A percentile compares a stretch with the other conserved stretches of the same genome.
These are phyloP conservation scores for Alternaria ventricosa DNA, from an alignment of 2,329 filamentous ascomycete species.

Conservation along the genomic window DNA sequence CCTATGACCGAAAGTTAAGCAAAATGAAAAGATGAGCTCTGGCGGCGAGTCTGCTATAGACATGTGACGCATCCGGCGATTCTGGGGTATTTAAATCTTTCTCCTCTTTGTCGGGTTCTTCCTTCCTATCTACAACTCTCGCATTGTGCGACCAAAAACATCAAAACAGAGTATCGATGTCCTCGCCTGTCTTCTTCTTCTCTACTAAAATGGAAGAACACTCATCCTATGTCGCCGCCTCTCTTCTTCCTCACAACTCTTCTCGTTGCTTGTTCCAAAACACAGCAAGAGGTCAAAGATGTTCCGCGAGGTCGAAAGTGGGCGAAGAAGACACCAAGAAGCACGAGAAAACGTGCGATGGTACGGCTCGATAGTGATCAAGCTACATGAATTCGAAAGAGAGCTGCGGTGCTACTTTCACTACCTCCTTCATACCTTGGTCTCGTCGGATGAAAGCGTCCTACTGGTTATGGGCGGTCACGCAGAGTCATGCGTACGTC, in stretches of 20 bases:
- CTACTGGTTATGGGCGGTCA: neutral
- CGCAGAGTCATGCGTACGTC: neutral
- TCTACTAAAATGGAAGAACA: neutral
- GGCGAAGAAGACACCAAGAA: neutral
- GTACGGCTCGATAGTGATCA: neutral
- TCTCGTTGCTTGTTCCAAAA: neutral
- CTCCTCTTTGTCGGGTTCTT: neutral
- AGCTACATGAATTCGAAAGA: neutral
- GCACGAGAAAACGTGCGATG: neutral
- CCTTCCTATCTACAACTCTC: neutral
- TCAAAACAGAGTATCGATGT: no score
- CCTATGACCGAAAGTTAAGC: neutral
- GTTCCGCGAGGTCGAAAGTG: neutral
- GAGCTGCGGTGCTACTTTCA: neutral
- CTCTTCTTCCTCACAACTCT: neutral
- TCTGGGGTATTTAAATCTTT: neutral
- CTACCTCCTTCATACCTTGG: neutral
- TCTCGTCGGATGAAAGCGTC: rapidly evolving
- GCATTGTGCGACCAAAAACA: neutral
- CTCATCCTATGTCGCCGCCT: neutral
- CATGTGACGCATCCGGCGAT: rapidly evolving
- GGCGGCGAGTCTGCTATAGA: neutral
- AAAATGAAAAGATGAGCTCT: neutral
- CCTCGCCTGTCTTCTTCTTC: neutral
- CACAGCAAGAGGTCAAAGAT: neutral